phyloP scores from a whole-genome alignment of 2,329 filamentous ascomycete genomes.

The Penicillium thymicola region DNA sequence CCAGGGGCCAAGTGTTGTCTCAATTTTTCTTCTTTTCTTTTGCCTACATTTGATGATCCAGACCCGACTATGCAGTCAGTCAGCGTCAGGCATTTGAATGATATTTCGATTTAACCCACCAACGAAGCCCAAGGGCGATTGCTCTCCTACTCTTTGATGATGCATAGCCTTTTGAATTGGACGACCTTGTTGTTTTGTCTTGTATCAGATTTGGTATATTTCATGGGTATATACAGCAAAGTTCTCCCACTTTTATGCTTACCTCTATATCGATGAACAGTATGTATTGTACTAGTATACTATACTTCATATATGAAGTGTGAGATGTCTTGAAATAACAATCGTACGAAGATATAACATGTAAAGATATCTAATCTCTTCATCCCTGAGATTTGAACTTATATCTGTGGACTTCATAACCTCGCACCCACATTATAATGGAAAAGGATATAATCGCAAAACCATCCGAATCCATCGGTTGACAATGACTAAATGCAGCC shows the following conservation, averaged over 20 bases:
- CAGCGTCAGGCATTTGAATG: not conserved
- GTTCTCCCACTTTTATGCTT: no score
- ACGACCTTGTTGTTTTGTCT: not conserved
- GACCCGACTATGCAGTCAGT: not conserved
- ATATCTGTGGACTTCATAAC: not conserved
- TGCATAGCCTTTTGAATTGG: not conserved
- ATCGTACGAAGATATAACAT: not conserved
- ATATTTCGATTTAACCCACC: not conserved
- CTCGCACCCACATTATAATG: not conserved
- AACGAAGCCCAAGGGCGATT: not conserved
- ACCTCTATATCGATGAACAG: no score
- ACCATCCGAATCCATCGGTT: not conserved
- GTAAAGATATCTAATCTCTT: not conserved
- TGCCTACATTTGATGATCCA: not conserved
- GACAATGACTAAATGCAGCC: not conserved
- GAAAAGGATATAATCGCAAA: not conserved
- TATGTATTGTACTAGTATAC: not conserved
- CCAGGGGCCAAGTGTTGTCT: no score
- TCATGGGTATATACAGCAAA: no score
- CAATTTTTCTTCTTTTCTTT: not conserved
- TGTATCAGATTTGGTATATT: no score
- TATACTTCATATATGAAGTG: not conserved
- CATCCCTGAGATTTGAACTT: no score
- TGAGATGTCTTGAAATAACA: not conserved
- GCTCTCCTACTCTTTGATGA: no score